Conservation (phyloP, 2,329 filamentous ascomycete genomes). For the Dothidotthia symphoricarpi region DNA sequence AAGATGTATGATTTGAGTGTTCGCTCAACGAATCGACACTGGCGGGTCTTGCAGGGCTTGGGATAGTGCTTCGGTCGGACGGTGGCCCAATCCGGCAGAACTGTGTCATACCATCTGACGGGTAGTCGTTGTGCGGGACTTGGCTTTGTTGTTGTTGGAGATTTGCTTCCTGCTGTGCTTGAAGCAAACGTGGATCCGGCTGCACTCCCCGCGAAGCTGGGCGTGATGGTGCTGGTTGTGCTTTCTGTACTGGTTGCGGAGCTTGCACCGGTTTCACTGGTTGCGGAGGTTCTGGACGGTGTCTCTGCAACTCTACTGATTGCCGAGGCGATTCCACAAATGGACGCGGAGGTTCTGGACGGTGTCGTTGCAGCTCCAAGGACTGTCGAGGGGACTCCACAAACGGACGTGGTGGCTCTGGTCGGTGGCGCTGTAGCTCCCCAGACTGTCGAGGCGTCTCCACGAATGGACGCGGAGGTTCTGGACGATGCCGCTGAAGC, state of each 20-base stretch:
- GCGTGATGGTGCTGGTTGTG: slow-evolving; percentile 6
- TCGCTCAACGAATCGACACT: slow-evolving; percentile 90
- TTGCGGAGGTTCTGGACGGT: slow-evolving; percentile 4
- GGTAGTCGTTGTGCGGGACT: slow-evolving; percentile 90
- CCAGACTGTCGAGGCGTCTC: no score
- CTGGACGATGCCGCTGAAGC: no score
- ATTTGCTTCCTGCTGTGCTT: slow-evolving; percentile 39
- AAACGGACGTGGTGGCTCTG: slow-evolving; percentile 3
- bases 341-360: slow-evolving; percentile 4
- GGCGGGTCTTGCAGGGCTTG: slow-evolving; percentile 69
- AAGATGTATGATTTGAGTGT: slow-evolving; percentile 82
- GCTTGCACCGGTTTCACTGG: slow-evolving; percentile 6
- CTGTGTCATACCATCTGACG: slow-evolving; percentile 95
- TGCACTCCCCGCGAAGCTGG: slow-evolving; percentile 23
- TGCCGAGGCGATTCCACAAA: no score
- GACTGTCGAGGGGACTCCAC: no score
- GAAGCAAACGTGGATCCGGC: slow-evolving; percentile 38
- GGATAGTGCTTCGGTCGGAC: slow-evolving; percentile 67
- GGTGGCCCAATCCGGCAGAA: slow-evolving; percentile 77
- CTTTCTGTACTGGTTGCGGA: slow-evolving; percentile 3
- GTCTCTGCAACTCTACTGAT: no score
- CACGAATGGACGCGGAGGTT: slow-evolving; percentile 4
- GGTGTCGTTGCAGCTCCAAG: no score
- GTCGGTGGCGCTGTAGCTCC: no score
- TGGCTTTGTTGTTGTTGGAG: slow-evolving; percentile 52